Percentiles rank a stretch among this genome's conserved stretches.
phyloP scores from a whole-genome alignment of 306 rosid species.

The Macrotyloma uniflorum region DNA sequence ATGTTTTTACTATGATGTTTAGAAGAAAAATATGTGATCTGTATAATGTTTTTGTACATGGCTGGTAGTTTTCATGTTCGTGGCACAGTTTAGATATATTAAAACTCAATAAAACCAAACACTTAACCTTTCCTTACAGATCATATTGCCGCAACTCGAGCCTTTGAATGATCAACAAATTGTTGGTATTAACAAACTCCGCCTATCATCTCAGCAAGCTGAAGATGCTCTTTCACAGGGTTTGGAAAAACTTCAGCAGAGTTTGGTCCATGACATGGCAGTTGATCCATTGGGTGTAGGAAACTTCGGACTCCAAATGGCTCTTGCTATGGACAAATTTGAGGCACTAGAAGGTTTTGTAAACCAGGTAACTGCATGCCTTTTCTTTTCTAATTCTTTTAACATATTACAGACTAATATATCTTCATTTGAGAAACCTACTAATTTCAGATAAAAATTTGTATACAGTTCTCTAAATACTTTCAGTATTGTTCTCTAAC shows the following conservation, averaged over 20 bases:
- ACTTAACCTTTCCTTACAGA: constrained; percentile 44
- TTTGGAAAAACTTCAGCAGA: constrained; percentile 78
- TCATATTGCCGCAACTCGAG: constrained; percentile 63
- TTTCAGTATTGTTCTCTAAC: too few species aligned
- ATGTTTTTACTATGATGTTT: not conserved
- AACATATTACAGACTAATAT: not conserved
- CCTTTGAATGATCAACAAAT: constrained; percentile 65
- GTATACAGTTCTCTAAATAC: too few species aligned
- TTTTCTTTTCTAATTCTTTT: not conserved
- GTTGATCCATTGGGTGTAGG: constrained; percentile 46
- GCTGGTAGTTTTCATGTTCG: not conserved
- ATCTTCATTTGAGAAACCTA: constrained; percentile 2
- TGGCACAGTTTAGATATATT: not conserved
- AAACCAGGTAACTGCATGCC: constrained; percentile 62
- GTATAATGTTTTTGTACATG: not conserved
- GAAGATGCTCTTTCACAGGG: constrained; percentile 92
- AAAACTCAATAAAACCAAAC: not conserved
- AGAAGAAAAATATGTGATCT: not conserved
- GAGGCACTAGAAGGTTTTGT: constrained; percentile 77
- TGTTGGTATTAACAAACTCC: constrained; percentile 44
- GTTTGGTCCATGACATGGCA: constrained; percentile 58
- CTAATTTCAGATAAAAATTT: not conserved
- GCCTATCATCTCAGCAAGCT: constrained; percentile 79
- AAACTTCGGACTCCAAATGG: constrained; percentile 60
- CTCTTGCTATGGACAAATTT: constrained; percentile 59